Conservation (phyloP, 441 rosid species). For the Brassica hybrid region DNA sequence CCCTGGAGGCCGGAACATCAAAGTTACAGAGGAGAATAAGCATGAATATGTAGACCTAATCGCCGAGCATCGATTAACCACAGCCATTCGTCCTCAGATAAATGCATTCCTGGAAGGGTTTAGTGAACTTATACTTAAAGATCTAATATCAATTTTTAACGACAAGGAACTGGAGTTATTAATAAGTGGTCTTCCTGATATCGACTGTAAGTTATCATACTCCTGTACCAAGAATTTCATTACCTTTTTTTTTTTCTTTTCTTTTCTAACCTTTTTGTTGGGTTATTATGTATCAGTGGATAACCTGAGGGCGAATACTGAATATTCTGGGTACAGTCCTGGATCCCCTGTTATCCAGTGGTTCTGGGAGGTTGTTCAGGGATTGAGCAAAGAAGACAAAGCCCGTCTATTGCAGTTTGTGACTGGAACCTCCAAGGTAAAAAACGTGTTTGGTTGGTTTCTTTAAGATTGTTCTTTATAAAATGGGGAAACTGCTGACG, state of each 20-base stretch:
- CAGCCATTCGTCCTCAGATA: slow-evolving; percentile 96
- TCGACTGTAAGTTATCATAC: slow-evolving; percentile 65
- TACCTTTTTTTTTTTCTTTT: neutral
- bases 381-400: slow-evolving; percentile 95
- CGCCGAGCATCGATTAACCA: slow-evolving; percentile 89
- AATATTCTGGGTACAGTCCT: slow-evolving; percentile 91
- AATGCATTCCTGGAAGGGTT: slow-evolving; percentile 93
- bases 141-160: slow-evolving; percentile 81
- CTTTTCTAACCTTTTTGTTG: slow-evolving; percentile 15
- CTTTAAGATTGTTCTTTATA: neutral
- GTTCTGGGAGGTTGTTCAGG: slow-evolving; percentile 99
- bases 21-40: slow-evolving; percentile 94
- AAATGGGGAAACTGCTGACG: neutral
- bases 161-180: slow-evolving; percentile 95
- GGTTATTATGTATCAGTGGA: slow-evolving; percentile 62
- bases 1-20: slow-evolving; percentile 83
- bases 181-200: slow-evolving; percentile 97
- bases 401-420: slow-evolving; percentile 96
- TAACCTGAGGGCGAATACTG: slow-evolving; percentile 89
- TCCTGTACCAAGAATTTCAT: neutral
- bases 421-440: slow-evolving; percentile 97
- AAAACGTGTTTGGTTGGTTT: neutral
- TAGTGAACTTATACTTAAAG: slow-evolving; percentile 73
- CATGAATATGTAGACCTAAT: slow-evolving; percentile 88
- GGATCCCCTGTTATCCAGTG: slow-evolving; percentile 91